Evolutionary conservation across 2,329 filamentous ascomycete genomes (phyloP).

Genomic region (Phaeosphaeriaceae sp.): DNA sequence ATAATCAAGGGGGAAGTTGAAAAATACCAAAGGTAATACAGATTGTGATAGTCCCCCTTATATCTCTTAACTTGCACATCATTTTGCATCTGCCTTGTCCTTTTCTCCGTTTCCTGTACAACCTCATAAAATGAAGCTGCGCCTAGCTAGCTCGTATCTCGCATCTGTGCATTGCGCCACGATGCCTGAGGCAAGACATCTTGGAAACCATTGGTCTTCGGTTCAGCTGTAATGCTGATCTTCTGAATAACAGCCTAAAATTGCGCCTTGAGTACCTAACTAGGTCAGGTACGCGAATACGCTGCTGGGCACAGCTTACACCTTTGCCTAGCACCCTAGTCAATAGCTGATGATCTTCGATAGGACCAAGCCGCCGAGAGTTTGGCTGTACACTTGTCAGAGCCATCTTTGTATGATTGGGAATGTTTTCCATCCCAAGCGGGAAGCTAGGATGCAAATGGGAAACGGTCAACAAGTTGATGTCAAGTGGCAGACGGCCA

Average conservation of each 20-base stretch:
- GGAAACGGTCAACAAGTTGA: too few species aligned
- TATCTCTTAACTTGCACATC: background rate
- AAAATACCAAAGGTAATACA: background rate
- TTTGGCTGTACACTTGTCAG: too few species aligned
- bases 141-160: constrained; percentile 2
- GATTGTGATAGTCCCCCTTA: background rate
- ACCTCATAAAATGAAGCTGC: background rate
- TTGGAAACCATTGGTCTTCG: background rate
- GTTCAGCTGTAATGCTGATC: background rate
- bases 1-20: too few species aligned
- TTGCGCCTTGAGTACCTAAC: background rate
- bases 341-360: too few species aligned
- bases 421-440: too few species aligned
- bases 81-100: background rate
- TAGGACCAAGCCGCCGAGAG: too few species aligned
- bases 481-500: too few species aligned
- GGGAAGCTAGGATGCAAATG: too few species aligned
- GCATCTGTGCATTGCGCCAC: constrained; percentile 1
- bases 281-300: background rate
- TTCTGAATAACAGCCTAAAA: background rate
- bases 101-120: background rate
- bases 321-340: too few species aligned
- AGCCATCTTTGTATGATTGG: too few species aligned
- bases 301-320: background rate
- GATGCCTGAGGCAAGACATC: background rate